Conservation (phyloP, 768 basidiomycete species). For the Boletus barrowsii region DNA sequence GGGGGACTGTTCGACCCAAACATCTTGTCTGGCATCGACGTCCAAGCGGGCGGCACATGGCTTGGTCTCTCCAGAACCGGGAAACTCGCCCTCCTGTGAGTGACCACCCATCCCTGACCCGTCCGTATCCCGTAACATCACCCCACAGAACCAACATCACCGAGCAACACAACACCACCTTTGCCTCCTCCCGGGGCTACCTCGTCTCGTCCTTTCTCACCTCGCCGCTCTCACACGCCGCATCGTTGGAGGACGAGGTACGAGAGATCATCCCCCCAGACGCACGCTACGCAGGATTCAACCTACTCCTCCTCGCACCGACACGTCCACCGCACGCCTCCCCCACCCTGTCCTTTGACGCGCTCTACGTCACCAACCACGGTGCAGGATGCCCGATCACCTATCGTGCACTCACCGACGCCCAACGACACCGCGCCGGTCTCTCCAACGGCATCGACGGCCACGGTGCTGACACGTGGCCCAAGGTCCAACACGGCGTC, state of each 20-base stretch:
- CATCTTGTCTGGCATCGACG: slow-evolving; percentile 74
- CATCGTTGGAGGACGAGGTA: slow-evolving; percentile 49
- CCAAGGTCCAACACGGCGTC: slow-evolving; percentile 65
- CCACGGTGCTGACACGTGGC: slow-evolving; percentile 61
- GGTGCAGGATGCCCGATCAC: slow-evolving; percentile 64
- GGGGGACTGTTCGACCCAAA: slow-evolving; percentile 31
- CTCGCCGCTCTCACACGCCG: slow-evolving; percentile 37
- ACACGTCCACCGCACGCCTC: slow-evolving; percentile 36
- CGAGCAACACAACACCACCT: slow-evolving; percentile 46
- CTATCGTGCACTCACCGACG: slow-evolving; percentile 47
- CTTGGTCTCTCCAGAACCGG: slow-evolving; percentile 68
- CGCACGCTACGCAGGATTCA: slow-evolving; percentile 73
- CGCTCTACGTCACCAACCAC: slow-evolving; percentile 61
- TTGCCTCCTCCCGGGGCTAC: slow-evolving; percentile 62
- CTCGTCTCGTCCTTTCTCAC: slow-evolving; percentile 67
- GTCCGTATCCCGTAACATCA: neutral
- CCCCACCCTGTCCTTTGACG: slow-evolving; percentile 44
- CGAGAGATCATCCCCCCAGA: slow-evolving; percentile 45
- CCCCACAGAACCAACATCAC: slow-evolving; percentile 78
- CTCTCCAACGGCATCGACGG: slow-evolving; percentile 78
- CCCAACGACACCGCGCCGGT: slow-evolving; percentile 52
- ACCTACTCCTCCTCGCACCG: slow-evolving; percentile 62
- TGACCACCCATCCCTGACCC: neutral
- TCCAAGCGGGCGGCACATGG: slow-evolving; percentile 78
- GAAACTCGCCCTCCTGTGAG: slow-evolving; percentile 70